Conservation (phyloP, 106 monocot species). For the Platanthera guangdongensis region DNA sequence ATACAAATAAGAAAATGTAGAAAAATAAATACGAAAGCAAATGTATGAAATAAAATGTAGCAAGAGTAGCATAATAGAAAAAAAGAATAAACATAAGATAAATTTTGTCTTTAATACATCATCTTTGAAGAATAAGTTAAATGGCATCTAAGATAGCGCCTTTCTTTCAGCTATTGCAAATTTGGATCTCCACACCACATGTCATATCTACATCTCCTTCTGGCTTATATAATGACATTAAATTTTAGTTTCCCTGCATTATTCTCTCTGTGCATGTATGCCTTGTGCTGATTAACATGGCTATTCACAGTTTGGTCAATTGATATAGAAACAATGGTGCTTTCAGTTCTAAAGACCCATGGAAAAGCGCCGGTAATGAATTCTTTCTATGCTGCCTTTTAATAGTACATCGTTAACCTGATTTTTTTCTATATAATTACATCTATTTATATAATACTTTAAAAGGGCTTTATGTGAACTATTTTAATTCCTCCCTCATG, state of each 20-base stretch:
- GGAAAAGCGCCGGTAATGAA: slow-evolving; percentile 69
- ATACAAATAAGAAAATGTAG: no score
- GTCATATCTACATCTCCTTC: background rate
- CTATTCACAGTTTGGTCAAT: slow-evolving; percentile 74
- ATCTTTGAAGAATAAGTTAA: no score
- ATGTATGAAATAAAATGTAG: no score
- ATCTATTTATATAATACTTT: background rate
- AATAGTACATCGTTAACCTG: background rate
- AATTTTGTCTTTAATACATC: no score
- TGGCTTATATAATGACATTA: background rate
- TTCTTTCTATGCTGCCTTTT: background rate
- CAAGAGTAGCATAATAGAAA: no score
- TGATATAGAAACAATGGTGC: slow-evolving; percentile 41
- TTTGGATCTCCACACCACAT: background rate
- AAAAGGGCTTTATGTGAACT: background rate
- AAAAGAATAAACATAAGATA: no score
- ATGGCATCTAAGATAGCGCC: no score
- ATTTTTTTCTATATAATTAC: background rate
- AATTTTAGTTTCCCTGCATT: background rate
- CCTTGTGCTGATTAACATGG: slow-evolving; percentile 13
- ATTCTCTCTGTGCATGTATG: background rate
- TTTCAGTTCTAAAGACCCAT: slow-evolving; percentile 40
- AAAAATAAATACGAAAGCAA: no score
- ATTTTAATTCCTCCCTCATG: background rate
- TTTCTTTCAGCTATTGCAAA: no score